These are phyloP conservation scores for Penicillium sp. DNA, from an alignment of 2,329 filamentous ascomycete species.

Conservation along the genomic window DNA sequence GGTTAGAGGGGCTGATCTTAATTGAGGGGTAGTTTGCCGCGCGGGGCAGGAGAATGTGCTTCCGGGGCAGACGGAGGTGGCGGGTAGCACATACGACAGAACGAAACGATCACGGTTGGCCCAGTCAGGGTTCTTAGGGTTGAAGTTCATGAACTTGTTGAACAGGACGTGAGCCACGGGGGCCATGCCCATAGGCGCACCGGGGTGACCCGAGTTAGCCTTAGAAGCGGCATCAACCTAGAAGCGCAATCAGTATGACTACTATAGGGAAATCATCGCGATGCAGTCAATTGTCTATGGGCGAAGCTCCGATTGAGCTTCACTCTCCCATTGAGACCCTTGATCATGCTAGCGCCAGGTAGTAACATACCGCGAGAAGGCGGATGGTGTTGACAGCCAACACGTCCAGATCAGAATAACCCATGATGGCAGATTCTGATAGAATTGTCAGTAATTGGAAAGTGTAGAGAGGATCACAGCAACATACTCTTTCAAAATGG, in stretches of 20 bases:
- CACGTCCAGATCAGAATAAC: constrained; percentile 82
- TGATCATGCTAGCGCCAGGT: not conserved
- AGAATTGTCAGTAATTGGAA: constrained; percentile 13
- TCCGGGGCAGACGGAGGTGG: not conserved
- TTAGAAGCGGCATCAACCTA: constrained; percentile 92
- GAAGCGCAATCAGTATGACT: not conserved
- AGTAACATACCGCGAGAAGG: constrained; percentile 78
- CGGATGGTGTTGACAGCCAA: constrained; percentile 98
- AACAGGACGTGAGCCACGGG: constrained; percentile 94
- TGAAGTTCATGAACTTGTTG: constrained; percentile 99
- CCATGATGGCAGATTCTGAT: constrained; percentile 63
- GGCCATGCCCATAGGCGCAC: constrained; percentile 97
- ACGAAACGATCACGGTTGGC: constrained; percentile 97
- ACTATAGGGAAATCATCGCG: not conserved
- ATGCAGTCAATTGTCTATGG: not conserved
- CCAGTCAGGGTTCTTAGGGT: constrained; percentile 98
- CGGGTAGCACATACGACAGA: constrained; percentile 75
- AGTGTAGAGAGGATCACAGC: not conserved
- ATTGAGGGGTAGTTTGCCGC: not conserved
- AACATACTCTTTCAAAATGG: constrained; percentile 19
- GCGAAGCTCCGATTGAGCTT: not conserved
- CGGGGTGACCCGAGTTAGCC: constrained; percentile 97
- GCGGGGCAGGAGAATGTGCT: not conserved
- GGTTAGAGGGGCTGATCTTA: constrained; percentile 5
- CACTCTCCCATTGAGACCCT: constrained; percentile 6